Percentiles rank a stretch among this genome's conserved stretches.
These are phyloP conservation scores for Thielaviopsis ethacetica DNA, from an alignment of 2,329 filamentous ascomycete genomes.

Conservation along the genomic window DNA sequence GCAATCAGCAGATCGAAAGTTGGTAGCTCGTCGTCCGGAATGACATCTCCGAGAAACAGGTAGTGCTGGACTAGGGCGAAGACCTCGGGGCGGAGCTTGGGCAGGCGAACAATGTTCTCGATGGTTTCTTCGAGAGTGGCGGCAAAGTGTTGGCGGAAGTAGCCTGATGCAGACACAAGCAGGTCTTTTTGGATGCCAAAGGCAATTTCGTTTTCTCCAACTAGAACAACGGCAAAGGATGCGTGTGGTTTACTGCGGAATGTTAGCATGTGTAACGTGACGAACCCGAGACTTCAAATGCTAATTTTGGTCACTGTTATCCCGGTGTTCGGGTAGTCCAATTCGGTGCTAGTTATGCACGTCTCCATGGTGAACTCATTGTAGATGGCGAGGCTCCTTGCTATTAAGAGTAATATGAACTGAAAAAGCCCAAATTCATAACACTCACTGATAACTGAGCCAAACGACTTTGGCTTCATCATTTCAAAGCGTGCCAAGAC, in stretches of 20 bases:
- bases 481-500: too few species aligned
- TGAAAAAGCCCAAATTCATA: too few species aligned
- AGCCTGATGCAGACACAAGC: slow-evolving; percentile 33
- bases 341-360: background rate
- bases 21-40: slow-evolving; percentile 27
- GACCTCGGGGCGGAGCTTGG: slow-evolving; percentile 29
- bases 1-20: slow-evolving; percentile 38
- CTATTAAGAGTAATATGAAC: too few species aligned
- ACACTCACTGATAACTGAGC: too few species aligned
- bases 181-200: slow-evolving; percentile 45
- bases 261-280: slow-evolving; percentile 8
- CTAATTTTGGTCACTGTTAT: too few species aligned
- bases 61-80: slow-evolving; percentile 40
- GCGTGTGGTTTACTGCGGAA: slow-evolving; percentile 33
- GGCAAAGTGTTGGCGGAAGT: slow-evolving; percentile 31
- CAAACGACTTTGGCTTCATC: too few species aligned
- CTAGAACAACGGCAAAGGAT: slow-evolving; percentile 36
- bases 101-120: slow-evolving; percentile 34
- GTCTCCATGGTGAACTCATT: too few species aligned
- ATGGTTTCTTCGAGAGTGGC: slow-evolving; percentile 22
- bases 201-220: slow-evolving; percentile 34
- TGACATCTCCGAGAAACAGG: slow-evolving; percentile 34
- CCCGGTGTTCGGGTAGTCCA: background rate
- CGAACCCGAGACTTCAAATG: background rate
- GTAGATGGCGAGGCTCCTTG: too few species aligned